Percentiles rank a stretch among this genome's conserved stretches.
Conservation (phyloP, 495 filamentous ascomycete genomes). For the Lasiosphaeriaceae sp. region DNA sequence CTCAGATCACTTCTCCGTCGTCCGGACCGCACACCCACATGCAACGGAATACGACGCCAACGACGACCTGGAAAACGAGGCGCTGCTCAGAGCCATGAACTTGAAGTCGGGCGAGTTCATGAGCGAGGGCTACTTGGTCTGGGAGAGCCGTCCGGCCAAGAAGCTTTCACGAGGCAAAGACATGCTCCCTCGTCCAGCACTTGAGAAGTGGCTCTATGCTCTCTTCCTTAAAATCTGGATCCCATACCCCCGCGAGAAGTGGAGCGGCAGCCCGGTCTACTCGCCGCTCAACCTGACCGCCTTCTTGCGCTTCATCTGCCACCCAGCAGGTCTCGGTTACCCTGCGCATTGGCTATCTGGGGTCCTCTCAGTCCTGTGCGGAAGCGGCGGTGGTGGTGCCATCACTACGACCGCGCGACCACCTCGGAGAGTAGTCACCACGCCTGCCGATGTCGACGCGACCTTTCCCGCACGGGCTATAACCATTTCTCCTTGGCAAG, state of each 20-base stretch:
- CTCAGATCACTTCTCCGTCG: slow-evolving; percentile 18
- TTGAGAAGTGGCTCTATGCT: slow-evolving; percentile 30
- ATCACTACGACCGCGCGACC: slow-evolving; percentile 28
- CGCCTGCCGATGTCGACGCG: slow-evolving; percentile 10
- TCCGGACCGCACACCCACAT: not conserved
- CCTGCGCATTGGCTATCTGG: slow-evolving; percentile 34
- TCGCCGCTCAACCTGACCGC: slow-evolving; percentile 30
- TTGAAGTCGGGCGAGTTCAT: slow-evolving; percentile 10
- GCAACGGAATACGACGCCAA: not conserved
- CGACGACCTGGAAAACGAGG: slow-evolving; percentile 4
- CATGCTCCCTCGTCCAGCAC: slow-evolving; percentile 15
- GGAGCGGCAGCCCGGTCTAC: slow-evolving; percentile 1
- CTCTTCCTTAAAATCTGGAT: slow-evolving; percentile 35
- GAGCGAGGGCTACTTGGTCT: slow-evolving; percentile 12
- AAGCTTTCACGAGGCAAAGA: slow-evolving; percentile 7
- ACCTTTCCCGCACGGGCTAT: slow-evolving; percentile 15
- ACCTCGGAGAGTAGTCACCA: slow-evolving; percentile 13
- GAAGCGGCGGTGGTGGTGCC: too few relatives aligned
- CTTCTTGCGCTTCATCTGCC: slow-evolving; percentile 27
- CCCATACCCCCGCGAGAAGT: slow-evolving; percentile 15
- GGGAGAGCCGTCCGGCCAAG: slow-evolving; percentile 12
- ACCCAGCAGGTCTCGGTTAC: slow-evolving; percentile 31
- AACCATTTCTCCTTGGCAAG: slow-evolving; percentile 22
- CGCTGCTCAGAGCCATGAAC: slow-evolving; percentile 2
- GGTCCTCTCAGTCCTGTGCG: slow-evolving; percentile 22